These are phyloP conservation scores for Podospora pseudocomata DNA, from an alignment of 495 filamentous ascomycete species.

Conservation along the genomic window DNA sequence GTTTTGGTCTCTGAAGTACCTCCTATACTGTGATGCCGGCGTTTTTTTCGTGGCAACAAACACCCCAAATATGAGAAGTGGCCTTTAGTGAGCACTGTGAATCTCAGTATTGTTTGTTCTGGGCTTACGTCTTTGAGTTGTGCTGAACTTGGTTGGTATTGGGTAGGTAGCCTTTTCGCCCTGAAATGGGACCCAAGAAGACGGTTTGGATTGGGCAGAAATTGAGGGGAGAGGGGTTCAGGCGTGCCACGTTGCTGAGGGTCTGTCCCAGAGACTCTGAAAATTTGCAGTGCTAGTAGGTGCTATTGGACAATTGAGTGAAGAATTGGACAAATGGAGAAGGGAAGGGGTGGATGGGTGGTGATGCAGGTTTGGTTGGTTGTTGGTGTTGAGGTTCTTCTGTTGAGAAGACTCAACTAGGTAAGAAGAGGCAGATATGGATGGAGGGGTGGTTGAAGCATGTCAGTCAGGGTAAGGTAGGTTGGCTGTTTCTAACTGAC, in stretches of 20 bases:
- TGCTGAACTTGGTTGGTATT: background rate
- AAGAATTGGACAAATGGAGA: background rate
- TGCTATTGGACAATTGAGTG: background rate
- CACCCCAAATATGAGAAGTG: too few species aligned
- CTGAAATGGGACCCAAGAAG: background rate
- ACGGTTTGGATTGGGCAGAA: background rate
- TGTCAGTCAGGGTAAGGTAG: too few species aligned
- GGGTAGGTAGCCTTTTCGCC: background rate
- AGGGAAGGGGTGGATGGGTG: background rate
- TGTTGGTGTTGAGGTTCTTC: background rate
- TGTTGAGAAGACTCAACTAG: too few species aligned
- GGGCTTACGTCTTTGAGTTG: background rate
- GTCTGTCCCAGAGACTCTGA: background rate
- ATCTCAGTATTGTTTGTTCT: too few species aligned
- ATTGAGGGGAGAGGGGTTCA: background rate
- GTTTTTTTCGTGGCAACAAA: too few species aligned
- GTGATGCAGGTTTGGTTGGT: background rate
- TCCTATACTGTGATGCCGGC: too few species aligned
- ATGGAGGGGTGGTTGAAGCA: too few species aligned
- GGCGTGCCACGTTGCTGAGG: background rate
- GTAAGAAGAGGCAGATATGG: too few species aligned
- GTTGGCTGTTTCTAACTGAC: too few species aligned
- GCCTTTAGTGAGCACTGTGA: too few species aligned
- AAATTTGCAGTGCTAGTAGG: background rate
- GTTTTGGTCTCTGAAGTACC: too few species aligned